These are phyloP conservation scores for Flaveria bidentis DNA, from an alignment of 129 eudicot genomes.

Conservation along the genomic window DNA sequence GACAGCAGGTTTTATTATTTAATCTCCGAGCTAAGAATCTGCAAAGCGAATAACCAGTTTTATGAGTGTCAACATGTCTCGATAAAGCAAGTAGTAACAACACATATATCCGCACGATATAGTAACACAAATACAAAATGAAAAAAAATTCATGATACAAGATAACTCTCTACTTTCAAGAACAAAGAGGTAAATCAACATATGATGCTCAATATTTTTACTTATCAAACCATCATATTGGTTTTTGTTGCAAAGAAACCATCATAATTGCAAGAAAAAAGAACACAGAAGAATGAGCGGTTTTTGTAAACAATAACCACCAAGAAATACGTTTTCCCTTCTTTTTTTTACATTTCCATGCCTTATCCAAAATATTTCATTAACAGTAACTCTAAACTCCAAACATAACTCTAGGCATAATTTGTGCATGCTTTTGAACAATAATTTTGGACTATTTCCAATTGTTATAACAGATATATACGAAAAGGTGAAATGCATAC, in stretches of 20 bases:
- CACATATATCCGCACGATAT: not conserved
- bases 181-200: no score
- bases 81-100: not conserved
- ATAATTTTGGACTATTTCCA: not conserved
- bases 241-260: no score
- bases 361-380: no score
- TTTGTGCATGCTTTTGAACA: not conserved
- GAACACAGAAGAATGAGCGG: no score
- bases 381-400: not conserved
- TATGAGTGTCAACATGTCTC: conserved; percentile 1
- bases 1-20: not conserved
- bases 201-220: not conserved
- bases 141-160: not conserved
- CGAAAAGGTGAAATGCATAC: not conserved
- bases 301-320: no score
- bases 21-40: conserved; percentile 29
- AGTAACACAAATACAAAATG: not conserved
- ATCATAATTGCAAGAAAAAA: no score
- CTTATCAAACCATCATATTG: no score
- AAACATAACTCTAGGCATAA: not conserved
- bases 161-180: not conserved
- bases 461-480: not conserved
- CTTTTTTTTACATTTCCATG: no score
- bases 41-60: conserved; percentile 24
- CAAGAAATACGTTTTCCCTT: no score